Evolutionary conservation across 768 basidiomycete genomes (phyloP), one percentile per base, ranked within the genome.

Genomic region (Cystobasidiopsis lactophilus): DNA sequence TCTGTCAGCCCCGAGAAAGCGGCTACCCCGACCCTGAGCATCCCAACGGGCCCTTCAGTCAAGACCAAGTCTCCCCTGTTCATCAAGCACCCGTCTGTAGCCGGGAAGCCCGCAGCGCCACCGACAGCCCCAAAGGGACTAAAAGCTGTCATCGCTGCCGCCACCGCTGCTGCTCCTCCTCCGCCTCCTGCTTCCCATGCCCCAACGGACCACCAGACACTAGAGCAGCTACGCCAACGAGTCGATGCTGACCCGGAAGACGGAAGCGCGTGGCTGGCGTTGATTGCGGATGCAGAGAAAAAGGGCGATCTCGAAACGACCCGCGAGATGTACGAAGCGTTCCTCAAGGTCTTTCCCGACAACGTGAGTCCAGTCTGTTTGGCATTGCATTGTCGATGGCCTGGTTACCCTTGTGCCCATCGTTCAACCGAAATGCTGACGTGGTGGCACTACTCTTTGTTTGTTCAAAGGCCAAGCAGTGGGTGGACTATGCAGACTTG

Each of bases 271-370:
- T 82, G 86, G 77, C 73, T 82, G 64, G 75, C 74, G 58, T 71
- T 91, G 31, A 74, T 93, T 60, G 74, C 78, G 45, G 69, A 82
- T 57, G 79, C 84, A 33, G 80, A 89, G 68, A 70, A 73, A 53
- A 76, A 75, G 33, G 78, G 77, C 57, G 82, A 91, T 62, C 74
- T 85, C 58, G 75, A 79, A 49, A 78, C 77, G 65, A 79, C 89
- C 58, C 77, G 83, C 56, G 73, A 76, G 41, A 77, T 81, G 16
- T 95, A 84, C 66, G 81, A 85, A 62, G 78, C 74, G 39, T 70
- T 95, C 58, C 73, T 91, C 52, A 75, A 78, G 62, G 77, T 77
- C 49, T 91, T 83, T 66, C 89, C 91, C 19, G 91, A 91, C 66
- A 85, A 82, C 60, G 88, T 95, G 69, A 72, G 82, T 76, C 58